phyloP scores from a whole-genome alignment of 75 land plant species.

The Chamaecyparis obtusa region DNA sequence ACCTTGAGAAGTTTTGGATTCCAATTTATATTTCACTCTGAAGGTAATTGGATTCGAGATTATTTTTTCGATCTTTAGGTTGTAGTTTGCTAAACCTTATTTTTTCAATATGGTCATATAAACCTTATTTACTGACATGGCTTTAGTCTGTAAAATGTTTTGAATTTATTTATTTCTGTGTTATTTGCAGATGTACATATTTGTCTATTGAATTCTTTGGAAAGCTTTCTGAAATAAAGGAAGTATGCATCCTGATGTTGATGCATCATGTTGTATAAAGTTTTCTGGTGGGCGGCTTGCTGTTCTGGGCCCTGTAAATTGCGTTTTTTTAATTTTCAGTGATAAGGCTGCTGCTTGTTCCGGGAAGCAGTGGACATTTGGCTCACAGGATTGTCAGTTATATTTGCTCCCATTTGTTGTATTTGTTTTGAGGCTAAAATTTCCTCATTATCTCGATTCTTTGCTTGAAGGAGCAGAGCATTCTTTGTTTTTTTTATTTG shows the following conservation, averaged over 20 bases:
- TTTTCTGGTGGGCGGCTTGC: background rate
- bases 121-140: background rate
- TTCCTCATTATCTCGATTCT: background rate
- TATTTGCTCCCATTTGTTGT: background rate
- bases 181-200: background rate
- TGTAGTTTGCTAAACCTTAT: background rate
- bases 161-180: background rate
- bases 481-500: background rate
- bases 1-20: background rate
- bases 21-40: background rate
- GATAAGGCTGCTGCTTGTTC: background rate
- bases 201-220: background rate
- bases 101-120: background rate
- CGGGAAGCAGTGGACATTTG: background rate
- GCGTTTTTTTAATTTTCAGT: background rate
- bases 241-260: background rate
- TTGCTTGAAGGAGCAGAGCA: conserved; percentile 1
- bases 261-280: background rate
- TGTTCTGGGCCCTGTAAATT: background rate
- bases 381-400: background rate
- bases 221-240: background rate
- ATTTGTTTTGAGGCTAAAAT: background rate
- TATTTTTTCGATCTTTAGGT: background rate
- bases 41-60: background rate
- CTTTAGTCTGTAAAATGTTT: background rate